Evolutionary conservation across 2,329 filamentous ascomycete genomes (phyloP), one percentile per base, ranked within the genome.

Genomic region (Fusarium sambucinum): DNA sequence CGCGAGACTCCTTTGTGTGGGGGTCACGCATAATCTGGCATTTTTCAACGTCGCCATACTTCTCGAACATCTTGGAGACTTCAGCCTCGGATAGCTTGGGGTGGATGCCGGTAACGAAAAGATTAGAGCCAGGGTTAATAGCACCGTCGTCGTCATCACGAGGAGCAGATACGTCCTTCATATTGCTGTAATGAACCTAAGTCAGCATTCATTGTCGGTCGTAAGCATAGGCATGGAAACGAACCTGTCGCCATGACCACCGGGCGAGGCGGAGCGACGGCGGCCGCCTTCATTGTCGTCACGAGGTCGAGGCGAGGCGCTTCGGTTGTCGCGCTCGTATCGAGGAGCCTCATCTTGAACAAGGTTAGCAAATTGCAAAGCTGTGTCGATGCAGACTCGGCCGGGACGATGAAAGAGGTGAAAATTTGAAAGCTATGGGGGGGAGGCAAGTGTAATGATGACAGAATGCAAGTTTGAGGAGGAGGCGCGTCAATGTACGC

Each of bases 11-110:
- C 83, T 97, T 97, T 77, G 93, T 96, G 82, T 99, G 96, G 66
- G 96, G 96, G 78, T 99, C 96, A 77, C 95, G 90, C 96, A 99
- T 99, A 84, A 99, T 99, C 81, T 97, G 96, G 85, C 95, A 98
- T 83, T 96, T 98, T 84, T 98, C 95, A 53, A 99, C 96, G 78
- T 97, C 94, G 73, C 96, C 96, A 77, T 98, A 98, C 83, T 98
- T 99, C 83, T 97, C 94, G 77, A 99, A 99, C 71, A 99, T 90
- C 79, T 94, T 94, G 55, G 92, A 92, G 66, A 99, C 93, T 78
- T 98, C 96, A 17, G 90, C 87, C 80, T 99, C 96, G 47, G 88
- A 90, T 71, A 99, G 88, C 75, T 92, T 92, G 59, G 96, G 96
- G 80, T 98, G 94, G 72, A 99, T 99, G 74, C 96, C 96, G 69